Evolutionary conservation across 2,329 filamentous ascomycete species (phyloP), one percentile per base, ranked within the genome.

Genomic region (Claviceps lovelessii): DNA sequence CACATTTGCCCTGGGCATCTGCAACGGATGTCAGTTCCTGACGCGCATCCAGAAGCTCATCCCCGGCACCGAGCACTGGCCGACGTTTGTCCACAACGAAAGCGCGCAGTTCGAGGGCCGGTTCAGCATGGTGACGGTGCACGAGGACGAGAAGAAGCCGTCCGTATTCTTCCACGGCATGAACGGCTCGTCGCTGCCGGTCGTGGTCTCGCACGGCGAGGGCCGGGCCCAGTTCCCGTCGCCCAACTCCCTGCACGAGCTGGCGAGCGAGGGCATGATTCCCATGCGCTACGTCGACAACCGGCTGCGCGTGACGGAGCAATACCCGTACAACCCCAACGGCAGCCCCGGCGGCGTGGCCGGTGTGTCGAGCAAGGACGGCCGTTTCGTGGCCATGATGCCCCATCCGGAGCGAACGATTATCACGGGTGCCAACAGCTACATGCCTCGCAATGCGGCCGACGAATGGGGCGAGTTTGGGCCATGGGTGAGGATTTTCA

Each of bases 11-110:
- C 78, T 98, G 0, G 93, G 93, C 62, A 89, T 97, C 39, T 97
- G 93, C 78, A 98, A 98, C 68, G 93, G 93, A 52, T 97, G 93
- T 67, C 93, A 98, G 70, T 95, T 97, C 81, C 75, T 97, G 45
- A 86, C 86, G 6, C 83, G 89, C 52, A 68, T 72, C 70, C 88
- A 88, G 65, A 82, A 85, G 57, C 75, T 95, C 53, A 94, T 96
- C 59, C 90, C 90, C 0, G 90, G 90, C n/a, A 82, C 90, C 0
- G 74, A 80, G 60, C 72, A 79, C 63, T 96, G 90, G 90, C 90
- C 90, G 3, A 86, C 80, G 29, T 96, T 96, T 69, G 85, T 91
- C 56, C 78, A 86, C 57, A 97, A 97, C 69, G 73, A 78, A 52
- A 88, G 83, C 65, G 84, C 91, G 68, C 90, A 95, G 71, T 96